Evolutionary conservation across 2,329 filamentous ascomycete species (phyloP).

Genomic region (Colletotrichum cuscutae): DNA sequence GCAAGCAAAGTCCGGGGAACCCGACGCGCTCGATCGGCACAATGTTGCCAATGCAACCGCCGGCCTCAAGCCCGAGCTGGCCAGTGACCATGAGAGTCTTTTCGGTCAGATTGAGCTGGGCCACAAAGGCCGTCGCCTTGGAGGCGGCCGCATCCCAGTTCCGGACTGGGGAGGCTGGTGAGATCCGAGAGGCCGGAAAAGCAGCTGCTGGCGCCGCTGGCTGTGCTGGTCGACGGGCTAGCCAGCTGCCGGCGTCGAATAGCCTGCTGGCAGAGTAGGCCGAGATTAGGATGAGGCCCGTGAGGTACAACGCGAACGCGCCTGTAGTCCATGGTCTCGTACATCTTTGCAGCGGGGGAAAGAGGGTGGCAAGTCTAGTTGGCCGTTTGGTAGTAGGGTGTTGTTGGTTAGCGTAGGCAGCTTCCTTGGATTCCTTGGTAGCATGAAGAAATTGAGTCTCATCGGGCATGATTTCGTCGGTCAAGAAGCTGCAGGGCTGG

Average conservation of each 20-base stretch:
- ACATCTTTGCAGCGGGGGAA: slow-evolving; percentile 9
- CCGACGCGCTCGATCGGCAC: slow-evolving; percentile 63
- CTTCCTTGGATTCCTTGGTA: background rate
- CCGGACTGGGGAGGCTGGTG: slow-evolving; percentile 22
- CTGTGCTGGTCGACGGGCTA: slow-evolving; percentile 22
- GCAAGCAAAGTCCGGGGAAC: slow-evolving; percentile 80
- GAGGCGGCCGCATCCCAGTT: slow-evolving; percentile 75
- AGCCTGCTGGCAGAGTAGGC: slow-evolving; percentile 30
- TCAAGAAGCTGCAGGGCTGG: slow-evolving; percentile 33
- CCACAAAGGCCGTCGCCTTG: slow-evolving; percentile 76
- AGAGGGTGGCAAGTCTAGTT: background rate
- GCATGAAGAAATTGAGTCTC: slow-evolving; percentile 15
- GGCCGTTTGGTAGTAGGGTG: background rate
- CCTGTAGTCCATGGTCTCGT: slow-evolving; percentile 19
- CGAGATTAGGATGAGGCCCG: slow-evolving; percentile 35
- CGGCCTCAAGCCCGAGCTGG: slow-evolving; percentile 77
- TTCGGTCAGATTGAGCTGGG: slow-evolving; percentile 76
- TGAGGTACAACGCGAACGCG: slow-evolving; percentile 31
- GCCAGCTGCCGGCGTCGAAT: slow-evolving; percentile 34
- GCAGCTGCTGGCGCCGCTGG: slow-evolving; percentile 17
- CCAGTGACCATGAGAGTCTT: slow-evolving; percentile 85
- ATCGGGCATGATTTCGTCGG: slow-evolving; percentile 27
- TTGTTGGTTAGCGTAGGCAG: background rate
- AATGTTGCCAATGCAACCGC: slow-evolving; percentile 74
- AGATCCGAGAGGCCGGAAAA: slow-evolving; percentile 8